Conservation (phyloP, 495 filamentous ascomycete genomes). For the Hypoxylon lienhwacheense region DNA sequence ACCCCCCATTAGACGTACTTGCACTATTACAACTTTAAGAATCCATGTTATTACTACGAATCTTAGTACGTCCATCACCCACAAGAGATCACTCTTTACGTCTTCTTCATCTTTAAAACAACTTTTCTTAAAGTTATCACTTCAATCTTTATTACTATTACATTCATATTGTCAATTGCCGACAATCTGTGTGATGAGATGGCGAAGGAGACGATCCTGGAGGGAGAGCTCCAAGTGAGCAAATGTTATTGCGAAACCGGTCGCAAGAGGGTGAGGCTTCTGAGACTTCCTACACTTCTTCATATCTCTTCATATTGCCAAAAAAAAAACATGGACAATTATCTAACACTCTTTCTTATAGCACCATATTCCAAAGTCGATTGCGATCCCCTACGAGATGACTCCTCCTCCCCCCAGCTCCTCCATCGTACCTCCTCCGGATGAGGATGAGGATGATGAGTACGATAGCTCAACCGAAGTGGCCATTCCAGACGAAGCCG, state of each 20-base stretch:
- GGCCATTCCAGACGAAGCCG: conserved; percentile 21
- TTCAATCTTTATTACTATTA: background rate
- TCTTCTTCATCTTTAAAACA: background rate
- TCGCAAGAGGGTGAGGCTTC: conserved; percentile 34
- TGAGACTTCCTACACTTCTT: background rate
- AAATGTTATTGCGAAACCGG: conserved; percentile 29
- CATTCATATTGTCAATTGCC: background rate
- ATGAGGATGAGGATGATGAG: conserved; percentile 30
- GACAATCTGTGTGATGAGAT: conserved; percentile 21
- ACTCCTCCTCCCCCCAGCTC: background rate
- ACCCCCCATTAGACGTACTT: no score
- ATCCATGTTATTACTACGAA: no score
- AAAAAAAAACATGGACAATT: no score
- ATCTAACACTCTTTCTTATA: conserved; percentile 19
- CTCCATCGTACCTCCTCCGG: background rate
- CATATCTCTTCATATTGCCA: no score
- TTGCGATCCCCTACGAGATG: conserved; percentile 30
- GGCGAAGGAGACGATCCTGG: conserved; percentile 16
- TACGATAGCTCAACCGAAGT: conserved; percentile 8
- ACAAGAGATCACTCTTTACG: background rate
- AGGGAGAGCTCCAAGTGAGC: conserved; percentile 32
- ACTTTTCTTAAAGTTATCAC: background rate
- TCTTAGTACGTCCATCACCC: no score
- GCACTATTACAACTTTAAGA: no score
- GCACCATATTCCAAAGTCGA: conserved; percentile 18